A percentile compares a stretch with the other conserved stretches of the same genome.
Conservation (phyloP, 306 rosid genomes). For the Cucurbita ficifolia region DNA sequence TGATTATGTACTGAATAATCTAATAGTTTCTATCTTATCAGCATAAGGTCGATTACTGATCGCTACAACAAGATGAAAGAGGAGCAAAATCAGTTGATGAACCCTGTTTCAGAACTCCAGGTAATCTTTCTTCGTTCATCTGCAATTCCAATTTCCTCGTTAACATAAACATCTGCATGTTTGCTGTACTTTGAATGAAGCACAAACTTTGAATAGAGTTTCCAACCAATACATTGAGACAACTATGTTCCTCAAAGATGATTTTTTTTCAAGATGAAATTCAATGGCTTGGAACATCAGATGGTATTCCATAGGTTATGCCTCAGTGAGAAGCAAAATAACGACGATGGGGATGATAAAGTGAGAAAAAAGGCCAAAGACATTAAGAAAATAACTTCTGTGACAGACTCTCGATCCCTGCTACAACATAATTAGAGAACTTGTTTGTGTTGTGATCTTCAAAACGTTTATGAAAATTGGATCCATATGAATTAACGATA, state of each 20-base stretch:
- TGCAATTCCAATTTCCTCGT: not conserved
- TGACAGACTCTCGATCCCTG: not conserved
- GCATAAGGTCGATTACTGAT: slow-evolving; percentile 7
- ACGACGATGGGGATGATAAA: not conserved
- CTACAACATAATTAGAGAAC: not conserved
- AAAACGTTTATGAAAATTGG: not conserved
- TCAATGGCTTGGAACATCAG: not conserved
- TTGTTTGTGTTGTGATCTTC: not conserved
- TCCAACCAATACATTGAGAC: not conserved
- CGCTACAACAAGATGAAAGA: slow-evolving; percentile 2
- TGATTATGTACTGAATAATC: not conserved
- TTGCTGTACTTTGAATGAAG: not conserved
- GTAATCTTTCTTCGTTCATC: not conserved
- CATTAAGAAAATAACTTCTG: not conserved
- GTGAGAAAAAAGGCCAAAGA: not conserved
- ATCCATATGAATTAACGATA: not conserved
- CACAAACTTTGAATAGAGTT: not conserved
- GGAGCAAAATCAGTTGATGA: slow-evolving; percentile 1
- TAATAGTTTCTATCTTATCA: not conserved
- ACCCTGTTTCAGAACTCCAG: slow-evolving; percentile 7
- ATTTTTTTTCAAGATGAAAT: not conserved
- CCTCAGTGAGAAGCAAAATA: not conserved
- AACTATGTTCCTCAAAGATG: not conserved
- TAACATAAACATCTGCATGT: not conserved
- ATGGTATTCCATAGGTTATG: not conserved